Evolutionary conservation across 768 basidiomycete genomes (phyloP).

Genomic region (Punctularia strigosozonata): DNA sequence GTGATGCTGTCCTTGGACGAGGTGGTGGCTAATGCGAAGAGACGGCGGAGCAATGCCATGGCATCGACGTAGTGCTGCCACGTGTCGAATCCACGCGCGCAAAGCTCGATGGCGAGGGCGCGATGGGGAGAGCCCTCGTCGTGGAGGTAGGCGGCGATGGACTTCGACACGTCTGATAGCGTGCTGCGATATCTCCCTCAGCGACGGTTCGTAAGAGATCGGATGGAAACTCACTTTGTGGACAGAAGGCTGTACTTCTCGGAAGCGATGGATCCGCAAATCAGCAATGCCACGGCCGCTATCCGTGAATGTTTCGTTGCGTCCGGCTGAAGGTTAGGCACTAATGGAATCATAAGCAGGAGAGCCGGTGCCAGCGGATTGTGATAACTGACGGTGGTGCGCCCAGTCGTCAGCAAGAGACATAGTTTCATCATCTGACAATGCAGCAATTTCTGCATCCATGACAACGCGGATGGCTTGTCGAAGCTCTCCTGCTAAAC

Average conservation of each 20-base stretch:
- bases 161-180: slow-evolving; percentile 77
- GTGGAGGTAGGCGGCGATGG: slow-evolving; percentile 66
- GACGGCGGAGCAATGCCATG: slow-evolving; percentile 72
- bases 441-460: slow-evolving; percentile 54
- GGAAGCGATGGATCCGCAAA: slow-evolving; percentile 75
- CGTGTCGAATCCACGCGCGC: slow-evolving; percentile 81
- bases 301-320: slow-evolving; percentile 44
- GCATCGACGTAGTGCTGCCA: slow-evolving; percentile 94
- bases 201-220: neutral
- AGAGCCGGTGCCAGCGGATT: neutral
- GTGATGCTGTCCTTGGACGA: slow-evolving; percentile 58
- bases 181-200: slow-evolving; percentile 32
- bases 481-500: slow-evolving; percentile 52
- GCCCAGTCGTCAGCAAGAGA: slow-evolving; percentile 52
- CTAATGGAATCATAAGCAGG: slow-evolving; percentile 19
- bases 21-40: slow-evolving; percentile 73
- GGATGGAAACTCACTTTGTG: slow-evolving; percentile 36
- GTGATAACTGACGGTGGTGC: slow-evolving; percentile 33
- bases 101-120: slow-evolving; percentile 76
- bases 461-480: slow-evolving; percentile 70
- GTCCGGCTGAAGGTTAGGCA: slow-evolving; percentile 50
- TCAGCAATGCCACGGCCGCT: slow-evolving; percentile 61
- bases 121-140: slow-evolving; percentile 58
- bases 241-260: slow-evolving; percentile 72
- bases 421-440: slow-evolving; percentile 58